Evolutionary conservation across 192 early-diverging fungal genomes (phyloP).

Genomic region (Backusella mclennaniae): DNA sequence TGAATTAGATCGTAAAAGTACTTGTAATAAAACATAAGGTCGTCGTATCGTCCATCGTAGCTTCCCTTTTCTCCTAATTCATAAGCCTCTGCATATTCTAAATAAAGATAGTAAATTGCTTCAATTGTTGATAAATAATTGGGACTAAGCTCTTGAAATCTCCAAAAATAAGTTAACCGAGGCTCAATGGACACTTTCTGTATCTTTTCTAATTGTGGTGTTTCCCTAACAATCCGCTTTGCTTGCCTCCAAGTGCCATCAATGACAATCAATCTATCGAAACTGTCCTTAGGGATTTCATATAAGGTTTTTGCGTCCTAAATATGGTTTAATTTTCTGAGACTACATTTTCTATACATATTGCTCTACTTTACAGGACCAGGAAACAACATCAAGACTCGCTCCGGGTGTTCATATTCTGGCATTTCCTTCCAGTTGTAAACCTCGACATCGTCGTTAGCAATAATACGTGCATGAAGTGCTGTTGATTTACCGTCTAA

Average conservation of each 20-base stretch:
- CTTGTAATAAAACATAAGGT: slow-evolving; percentile 90
- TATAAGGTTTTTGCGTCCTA: slow-evolving; percentile 66
- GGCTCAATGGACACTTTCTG: slow-evolving; percentile 67
- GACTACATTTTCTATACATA: neutral
- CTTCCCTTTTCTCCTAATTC: slow-evolving; percentile 20
- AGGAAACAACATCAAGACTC: slow-evolving; percentile 82
- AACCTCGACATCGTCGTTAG: slow-evolving; percentile 66
- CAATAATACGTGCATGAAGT: slow-evolving; percentile 79
- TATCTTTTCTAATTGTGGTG: slow-evolving; percentile 41
- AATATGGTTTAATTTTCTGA: neutral
- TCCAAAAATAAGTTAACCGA: slow-evolving; percentile 86
- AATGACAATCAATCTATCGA: slow-evolving; percentile 82
- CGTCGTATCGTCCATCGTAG: slow-evolving; percentile 83
- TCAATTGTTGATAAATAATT: slow-evolving; percentile 90
- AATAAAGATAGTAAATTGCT: slow-evolving; percentile 91
- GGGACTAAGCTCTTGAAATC: slow-evolving; percentile 77
- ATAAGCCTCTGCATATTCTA: slow-evolving; percentile 69
- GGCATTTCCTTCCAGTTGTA: slow-evolving; percentile 53
- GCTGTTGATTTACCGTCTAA: slow-evolving; percentile 85
- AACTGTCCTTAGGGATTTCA: slow-evolving; percentile 61
- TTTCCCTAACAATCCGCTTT: slow-evolving; percentile 53
- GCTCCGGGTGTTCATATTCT: slow-evolving; percentile 59
- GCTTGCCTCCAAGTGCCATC: slow-evolving; percentile 98
- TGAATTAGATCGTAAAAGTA: slow-evolving; percentile 89
- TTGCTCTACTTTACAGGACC: slow-evolving; percentile 56